Evolutionary conservation across 2,329 filamentous ascomycete genomes (phyloP).

Genomic region (Aspergillus pseudoviridinutans): DNA sequence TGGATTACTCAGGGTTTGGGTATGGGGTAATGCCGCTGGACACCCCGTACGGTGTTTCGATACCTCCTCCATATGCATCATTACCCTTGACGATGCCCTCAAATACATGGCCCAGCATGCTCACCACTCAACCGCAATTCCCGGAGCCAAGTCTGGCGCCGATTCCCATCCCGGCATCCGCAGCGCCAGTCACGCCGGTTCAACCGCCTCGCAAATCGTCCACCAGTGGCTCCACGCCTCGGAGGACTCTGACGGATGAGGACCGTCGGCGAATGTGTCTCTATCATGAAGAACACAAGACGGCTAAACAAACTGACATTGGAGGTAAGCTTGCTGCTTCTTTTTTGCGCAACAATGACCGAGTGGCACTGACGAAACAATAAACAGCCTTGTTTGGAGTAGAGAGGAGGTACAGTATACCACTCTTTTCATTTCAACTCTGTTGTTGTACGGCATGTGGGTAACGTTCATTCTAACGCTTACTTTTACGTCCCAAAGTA

Average conservation of each 20-base stretch:
- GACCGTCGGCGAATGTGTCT: conserved; percentile 91
- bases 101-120: conserved; percentile 73
- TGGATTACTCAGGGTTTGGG: conserved; percentile 64
- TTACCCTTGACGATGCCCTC: conserved; percentile 70
- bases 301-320: conserved; percentile 92
- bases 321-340: conserved; percentile 58
- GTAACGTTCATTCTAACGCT: conserved; percentile 9
- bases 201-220: conserved; percentile 35
- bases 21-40: conserved; percentile 63
- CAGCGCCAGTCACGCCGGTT: conserved; percentile 49
- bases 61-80: conserved; percentile 53
- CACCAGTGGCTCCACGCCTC: conserved; percentile 57
- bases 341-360: not conserved
- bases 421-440: not conserved
- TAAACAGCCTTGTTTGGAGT: conserved; percentile 78
- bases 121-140: conserved; percentile 67
- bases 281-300: conserved; percentile 86
- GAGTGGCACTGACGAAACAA: conserved; percentile 14
- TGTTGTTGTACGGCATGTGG: conserved; percentile 5
- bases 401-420: conserved; percentile 74
- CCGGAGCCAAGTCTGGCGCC: conserved; percentile 60
- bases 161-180: conserved; percentile 48
- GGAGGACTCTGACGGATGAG: conserved; percentile 85
- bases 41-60: conserved; percentile 51
- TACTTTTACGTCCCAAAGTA: conserved; percentile 54